Percentiles rank a stretch among this genome's conserved stretches.
phyloP scores from a whole-genome alignment of 345 rosid genomes.

The Heritiera fomes region DNA sequence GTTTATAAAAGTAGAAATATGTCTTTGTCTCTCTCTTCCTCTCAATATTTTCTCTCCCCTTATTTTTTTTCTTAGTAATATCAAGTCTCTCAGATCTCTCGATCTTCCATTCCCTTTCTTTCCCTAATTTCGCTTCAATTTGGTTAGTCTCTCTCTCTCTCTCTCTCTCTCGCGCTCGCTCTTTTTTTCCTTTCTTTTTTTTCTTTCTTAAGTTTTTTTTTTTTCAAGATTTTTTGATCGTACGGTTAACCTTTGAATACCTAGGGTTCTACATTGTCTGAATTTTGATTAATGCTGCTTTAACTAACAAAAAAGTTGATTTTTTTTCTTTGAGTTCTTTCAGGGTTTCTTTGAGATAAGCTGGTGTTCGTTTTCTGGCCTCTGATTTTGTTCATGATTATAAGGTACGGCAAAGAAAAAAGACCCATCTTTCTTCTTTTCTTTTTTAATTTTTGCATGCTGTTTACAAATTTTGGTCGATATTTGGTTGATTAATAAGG shows the following conservation, averaged over 20 bases:
- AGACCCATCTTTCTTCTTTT: neutral
- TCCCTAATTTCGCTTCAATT: constrained; percentile 14
- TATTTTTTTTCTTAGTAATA: neutral
- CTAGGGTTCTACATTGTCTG: constrained; percentile 15
- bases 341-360: constrained; percentile 25
- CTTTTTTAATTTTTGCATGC: neutral
- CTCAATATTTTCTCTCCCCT: neutral
- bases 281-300: neutral
- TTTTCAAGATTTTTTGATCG: neutral
- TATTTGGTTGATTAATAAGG: neutral
- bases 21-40: neutral
- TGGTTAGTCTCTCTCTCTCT: constrained; percentile 12
- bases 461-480: neutral
- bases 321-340: constrained; percentile 2
- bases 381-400: constrained; percentile 36
- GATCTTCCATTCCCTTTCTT: constrained; percentile 18
- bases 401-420: constrained; percentile 21
- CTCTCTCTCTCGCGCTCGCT: neutral
- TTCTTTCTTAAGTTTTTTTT: neutral
- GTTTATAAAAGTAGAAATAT: neutral
- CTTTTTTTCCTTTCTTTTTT: no score
- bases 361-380: constrained; percentile 17
- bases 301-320: neutral
- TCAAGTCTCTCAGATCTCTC: constrained; percentile 10
- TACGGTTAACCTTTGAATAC: constrained; percentile 14